Base-by-base conservation (phyloP, 2,329 filamentous ascomycete species). In the Epichloe bromicola region DNA sequence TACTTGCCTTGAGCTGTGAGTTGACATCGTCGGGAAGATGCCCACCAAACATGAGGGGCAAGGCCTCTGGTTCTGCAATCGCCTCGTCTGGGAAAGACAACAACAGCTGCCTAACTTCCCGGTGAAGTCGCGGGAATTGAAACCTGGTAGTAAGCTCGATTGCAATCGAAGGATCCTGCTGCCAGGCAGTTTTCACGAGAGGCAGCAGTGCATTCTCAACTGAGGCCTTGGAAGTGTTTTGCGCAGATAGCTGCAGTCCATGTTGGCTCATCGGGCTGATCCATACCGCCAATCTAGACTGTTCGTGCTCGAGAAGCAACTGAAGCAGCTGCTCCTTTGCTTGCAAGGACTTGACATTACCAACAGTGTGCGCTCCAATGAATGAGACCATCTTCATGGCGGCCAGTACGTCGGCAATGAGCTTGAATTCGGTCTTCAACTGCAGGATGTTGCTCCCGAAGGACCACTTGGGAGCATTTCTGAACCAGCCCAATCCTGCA, bases 401-500 rank as follows among this genome's bases (percentile, higher is more conserved):
- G 11, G 69, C 65, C 46, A 83, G 72, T 37, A 96, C 82, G 63
- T 96, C 89, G 6, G 77, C 76, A 39, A 97, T 76, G 17, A 95
- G 72, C 57, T 85, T 85, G 36, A 88, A 80, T 67, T 99, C 93
- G 0, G 94, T 91, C 71, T 95, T 97, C 48, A 97, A 74, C 64
- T 98, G 93, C 15, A 98, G 71, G 46, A 87, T 79, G 63, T 96
- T 98, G 60, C 91, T 93, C 51, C 93, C 93, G 67, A 93, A 97
- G 0, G 93, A 95, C 91, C 93, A 98, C 57, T 82, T 80, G 14
- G 90, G 88, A 5, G 87, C 73, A 57, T 83, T 79, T 39, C 76
- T 80, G 67, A 98, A 99, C 94, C 94, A 98, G 54, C 78, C 82
- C 34, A 99, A 72, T 14, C 82, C 90, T 33, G 88, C 89, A 5